A percentile compares a stretch with the other conserved stretches of the same genome.
Conservation (phyloP, 2,329 filamentous ascomycete genomes). For the Purpureocillium takamizusanense region DNA sequence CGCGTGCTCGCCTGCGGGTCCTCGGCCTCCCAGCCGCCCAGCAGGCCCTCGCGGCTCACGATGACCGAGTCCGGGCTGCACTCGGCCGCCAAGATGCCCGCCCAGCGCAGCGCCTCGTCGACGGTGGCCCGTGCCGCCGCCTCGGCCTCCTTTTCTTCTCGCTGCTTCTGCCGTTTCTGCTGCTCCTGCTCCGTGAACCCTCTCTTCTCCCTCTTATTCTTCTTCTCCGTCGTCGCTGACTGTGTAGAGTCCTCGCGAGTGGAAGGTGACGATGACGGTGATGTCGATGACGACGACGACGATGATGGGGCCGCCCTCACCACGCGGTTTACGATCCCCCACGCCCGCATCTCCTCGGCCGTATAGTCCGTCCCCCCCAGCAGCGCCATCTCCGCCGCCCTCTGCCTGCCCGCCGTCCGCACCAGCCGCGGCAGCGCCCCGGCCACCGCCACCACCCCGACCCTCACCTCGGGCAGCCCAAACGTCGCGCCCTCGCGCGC, state of each 20-base stretch:
- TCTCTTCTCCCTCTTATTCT: too few species aligned
- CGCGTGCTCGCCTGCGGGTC: constrained; percentile 55
- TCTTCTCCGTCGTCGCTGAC: too few species aligned
- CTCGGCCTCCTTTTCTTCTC: too few species aligned
- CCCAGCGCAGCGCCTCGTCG: constrained; percentile 50
- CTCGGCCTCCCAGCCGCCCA: constrained; percentile 62
- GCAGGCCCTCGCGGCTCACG: constrained; percentile 62
- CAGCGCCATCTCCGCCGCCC: constrained; percentile 64
- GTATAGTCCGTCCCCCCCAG: constrained; percentile 53
- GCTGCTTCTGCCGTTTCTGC: too few species aligned
- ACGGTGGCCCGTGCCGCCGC: too few species aligned
- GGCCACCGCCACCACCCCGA: constrained; percentile 62
- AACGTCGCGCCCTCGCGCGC: constrained; percentile 52
- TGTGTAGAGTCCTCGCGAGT: too few species aligned
- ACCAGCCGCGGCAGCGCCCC: constrained; percentile 61
- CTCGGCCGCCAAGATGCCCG: constrained; percentile 51
- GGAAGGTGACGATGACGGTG: too few species aligned
- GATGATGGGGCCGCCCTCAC: constrained; percentile 36
- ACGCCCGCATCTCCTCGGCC: constrained; percentile 50
- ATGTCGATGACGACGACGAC: constrained; percentile 20
- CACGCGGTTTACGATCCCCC: constrained; percentile 64
- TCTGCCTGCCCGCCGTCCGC: constrained; percentile 55
- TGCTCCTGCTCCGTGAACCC: too few species aligned
- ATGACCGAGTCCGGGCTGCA: constrained; percentile 65
- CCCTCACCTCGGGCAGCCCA: constrained; percentile 60